These are phyloP conservation scores for Arthrobotrys entomopaga DNA, from an alignment of 2,329 filamentous ascomycete genomes.

Conservation along the genomic window DNA sequence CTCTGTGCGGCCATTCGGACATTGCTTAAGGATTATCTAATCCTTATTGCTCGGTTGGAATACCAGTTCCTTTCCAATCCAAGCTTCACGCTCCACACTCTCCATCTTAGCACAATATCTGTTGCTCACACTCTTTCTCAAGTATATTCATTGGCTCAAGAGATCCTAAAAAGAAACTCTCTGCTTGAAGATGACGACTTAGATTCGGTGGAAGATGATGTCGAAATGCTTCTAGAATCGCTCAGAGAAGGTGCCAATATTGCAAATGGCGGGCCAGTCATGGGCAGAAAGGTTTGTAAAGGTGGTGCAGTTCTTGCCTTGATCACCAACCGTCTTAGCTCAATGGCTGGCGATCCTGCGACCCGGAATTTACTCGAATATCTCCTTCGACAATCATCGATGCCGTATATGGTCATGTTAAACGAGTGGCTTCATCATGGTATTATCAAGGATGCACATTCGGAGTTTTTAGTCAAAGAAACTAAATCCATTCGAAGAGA, in stretches of 20 bases:
- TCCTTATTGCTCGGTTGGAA: slow-evolving; percentile 91
- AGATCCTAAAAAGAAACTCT: slow-evolving; percentile 86
- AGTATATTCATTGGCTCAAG: slow-evolving; percentile 84
- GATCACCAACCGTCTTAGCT: slow-evolving; percentile 82
- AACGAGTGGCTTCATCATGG: slow-evolving; percentile 99
- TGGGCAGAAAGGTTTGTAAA: slow-evolving; percentile 91
- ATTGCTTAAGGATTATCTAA: slow-evolving; percentile 89
- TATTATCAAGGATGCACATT: slow-evolving; percentile 90
- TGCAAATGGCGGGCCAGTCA: slow-evolving; percentile 75
- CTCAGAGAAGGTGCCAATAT: slow-evolving; percentile 87
- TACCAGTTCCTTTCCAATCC: slow-evolving; percentile 89
- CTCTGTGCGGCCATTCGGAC: slow-evolving; percentile 94
- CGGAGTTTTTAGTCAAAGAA: slow-evolving; percentile 93
- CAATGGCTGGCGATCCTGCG: slow-evolving; percentile 92
- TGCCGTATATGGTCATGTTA: slow-evolving; percentile 96
- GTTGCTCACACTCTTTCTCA: slow-evolving; percentile 92
- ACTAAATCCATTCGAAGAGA: slow-evolving; percentile 94
- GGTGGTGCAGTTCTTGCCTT: slow-evolving; percentile 93
- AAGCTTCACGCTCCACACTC: slow-evolving; percentile 88
- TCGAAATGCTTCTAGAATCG: slow-evolving; percentile 92
- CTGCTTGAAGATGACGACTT: slow-evolving; percentile 81
- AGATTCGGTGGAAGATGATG: slow-evolving; percentile 79
- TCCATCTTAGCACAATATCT: slow-evolving; percentile 89
- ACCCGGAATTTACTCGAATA: slow-evolving; percentile 83
- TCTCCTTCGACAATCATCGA: slow-evolving; percentile 84